Conservation (phyloP, 2,329 filamentous ascomycete genomes). For the Claviceps paspali region DNA sequence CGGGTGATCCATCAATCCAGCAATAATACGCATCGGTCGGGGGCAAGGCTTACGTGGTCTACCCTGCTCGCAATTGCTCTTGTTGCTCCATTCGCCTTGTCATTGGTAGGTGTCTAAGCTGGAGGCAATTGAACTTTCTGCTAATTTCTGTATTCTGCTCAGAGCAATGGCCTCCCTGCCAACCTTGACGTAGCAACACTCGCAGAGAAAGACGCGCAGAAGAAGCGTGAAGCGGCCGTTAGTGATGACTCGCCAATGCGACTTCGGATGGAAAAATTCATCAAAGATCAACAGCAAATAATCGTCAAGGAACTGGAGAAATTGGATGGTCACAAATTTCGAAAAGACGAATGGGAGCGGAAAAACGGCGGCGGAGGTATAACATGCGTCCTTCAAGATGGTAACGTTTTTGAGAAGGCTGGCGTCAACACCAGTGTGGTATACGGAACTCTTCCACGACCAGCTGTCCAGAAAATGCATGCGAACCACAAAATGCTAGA, state of each 20-base stretch:
- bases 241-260: slow-evolving; percentile 81
- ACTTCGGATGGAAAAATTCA: slow-evolving; percentile 91
- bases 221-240: slow-evolving; percentile 56
- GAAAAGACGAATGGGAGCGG: slow-evolving; percentile 72
- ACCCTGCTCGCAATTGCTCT: slow-evolving; percentile 1
- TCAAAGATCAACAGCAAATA: slow-evolving; percentile 78
- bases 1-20: background rate
- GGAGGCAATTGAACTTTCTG: background rate
- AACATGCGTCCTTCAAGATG: slow-evolving; percentile 87
- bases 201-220: slow-evolving; percentile 68
- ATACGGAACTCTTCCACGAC: slow-evolving; percentile 75
- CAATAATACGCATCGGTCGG: background rate
- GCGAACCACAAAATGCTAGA: slow-evolving; percentile 86
- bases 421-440: slow-evolving; percentile 92
- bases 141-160: background rate
- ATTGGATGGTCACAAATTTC: slow-evolving; percentile 72
- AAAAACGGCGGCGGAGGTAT: slow-evolving; percentile 84
- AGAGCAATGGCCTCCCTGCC: slow-evolving; percentile 27
- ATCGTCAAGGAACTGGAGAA: slow-evolving; percentile 74
- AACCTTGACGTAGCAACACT: slow-evolving; percentile 53
- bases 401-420: slow-evolving; percentile 94
- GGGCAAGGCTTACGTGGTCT: background rate
- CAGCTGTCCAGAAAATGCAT: slow-evolving; percentile 85
- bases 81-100: slow-evolving; percentile 2
- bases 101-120: slow-evolving; percentile 2